Percentiles rank a stretch among this genome's conserved stretches.
Conservation (phyloP, 164 flowering plant species). For the Stephania yunnanensis region DNA sequence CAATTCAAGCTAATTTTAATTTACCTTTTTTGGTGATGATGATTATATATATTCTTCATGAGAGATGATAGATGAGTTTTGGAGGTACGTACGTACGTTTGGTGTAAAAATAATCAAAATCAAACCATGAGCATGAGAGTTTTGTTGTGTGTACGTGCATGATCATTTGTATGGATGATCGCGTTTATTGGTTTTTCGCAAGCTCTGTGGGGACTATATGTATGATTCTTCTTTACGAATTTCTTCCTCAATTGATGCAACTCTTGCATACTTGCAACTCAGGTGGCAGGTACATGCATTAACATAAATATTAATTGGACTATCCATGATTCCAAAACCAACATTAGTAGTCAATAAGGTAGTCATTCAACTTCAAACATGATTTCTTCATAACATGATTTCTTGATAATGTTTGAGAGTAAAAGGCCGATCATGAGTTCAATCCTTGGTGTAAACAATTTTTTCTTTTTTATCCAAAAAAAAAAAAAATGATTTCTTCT, state of each 20-base stretch:
- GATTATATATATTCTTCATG: neutral
- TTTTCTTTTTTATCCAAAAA: no score
- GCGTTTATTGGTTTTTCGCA: neutral
- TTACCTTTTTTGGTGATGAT: neutral
- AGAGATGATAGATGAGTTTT: neutral
- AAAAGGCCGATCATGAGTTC: neutral
- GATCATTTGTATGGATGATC: neutral
- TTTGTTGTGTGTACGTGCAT: neutral
- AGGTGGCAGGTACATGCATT: neutral
- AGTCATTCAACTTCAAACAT: no score
- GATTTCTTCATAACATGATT: no score
- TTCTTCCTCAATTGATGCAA: neutral
- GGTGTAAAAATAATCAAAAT: conserved; percentile 4
- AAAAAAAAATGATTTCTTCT: no score
- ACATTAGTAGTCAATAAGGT: neutral
- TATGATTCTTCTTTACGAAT: neutral
- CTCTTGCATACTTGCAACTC: neutral
- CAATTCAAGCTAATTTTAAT: neutral
- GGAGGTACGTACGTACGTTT: neutral
- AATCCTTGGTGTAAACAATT: neutral
- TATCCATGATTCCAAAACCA: neutral
- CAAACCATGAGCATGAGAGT: neutral
- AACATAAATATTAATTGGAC: neutral
- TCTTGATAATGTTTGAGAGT: no score
- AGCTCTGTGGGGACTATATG: neutral